A percentile compares a stretch with the other conserved stretches of the same genome.
These are phyloP conservation scores for Ustilago lituana DNA, from an alignment of 1,284 basidiomycete genomes.

Conservation along the genomic window DNA sequence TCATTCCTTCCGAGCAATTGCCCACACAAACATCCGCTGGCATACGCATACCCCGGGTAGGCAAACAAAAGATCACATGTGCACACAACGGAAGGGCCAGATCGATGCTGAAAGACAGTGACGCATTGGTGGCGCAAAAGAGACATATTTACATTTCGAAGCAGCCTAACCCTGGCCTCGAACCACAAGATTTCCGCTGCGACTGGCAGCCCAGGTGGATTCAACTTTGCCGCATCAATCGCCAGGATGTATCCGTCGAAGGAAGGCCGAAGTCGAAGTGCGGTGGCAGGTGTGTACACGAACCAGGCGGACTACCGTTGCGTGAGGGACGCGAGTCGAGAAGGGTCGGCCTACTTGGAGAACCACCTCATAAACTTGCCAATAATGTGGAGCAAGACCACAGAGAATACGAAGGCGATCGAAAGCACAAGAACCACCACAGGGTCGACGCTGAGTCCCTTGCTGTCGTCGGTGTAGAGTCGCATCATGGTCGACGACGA, in stretches of 20 bases:
- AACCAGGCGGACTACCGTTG: background rate
- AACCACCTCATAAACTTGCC: conserved; percentile 92
- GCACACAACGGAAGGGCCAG: too few species aligned
- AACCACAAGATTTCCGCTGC: too few species aligned
- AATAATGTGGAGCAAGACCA: conserved; percentile 98
- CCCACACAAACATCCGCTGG: too few species aligned
- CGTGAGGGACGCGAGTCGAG: too few species aligned
- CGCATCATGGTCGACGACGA: conserved; percentile 98
- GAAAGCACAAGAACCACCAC: conserved; percentile 97
- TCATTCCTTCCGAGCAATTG: too few species aligned
- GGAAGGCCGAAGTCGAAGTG: background rate
- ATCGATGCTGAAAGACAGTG: too few species aligned
- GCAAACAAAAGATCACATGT: too few species aligned
- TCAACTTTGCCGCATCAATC: too few species aligned
- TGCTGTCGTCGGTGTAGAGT: conserved; percentile 93
- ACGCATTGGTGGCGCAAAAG: background rate
- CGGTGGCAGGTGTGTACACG: background rate
- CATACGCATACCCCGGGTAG: too few species aligned
- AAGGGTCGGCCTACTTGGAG: conserved; percentile 74
- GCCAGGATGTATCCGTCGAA: too few species aligned
- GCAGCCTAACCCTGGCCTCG: background rate
- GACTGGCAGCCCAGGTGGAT: too few species aligned
- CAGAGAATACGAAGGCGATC: conserved; percentile 95
- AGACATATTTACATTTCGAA: background rate
- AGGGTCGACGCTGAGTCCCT: conserved; percentile 96